phyloP scores from a whole-genome alignment of 1,284 basidiomycete species.

The Crucibulum parvulum region DNA sequence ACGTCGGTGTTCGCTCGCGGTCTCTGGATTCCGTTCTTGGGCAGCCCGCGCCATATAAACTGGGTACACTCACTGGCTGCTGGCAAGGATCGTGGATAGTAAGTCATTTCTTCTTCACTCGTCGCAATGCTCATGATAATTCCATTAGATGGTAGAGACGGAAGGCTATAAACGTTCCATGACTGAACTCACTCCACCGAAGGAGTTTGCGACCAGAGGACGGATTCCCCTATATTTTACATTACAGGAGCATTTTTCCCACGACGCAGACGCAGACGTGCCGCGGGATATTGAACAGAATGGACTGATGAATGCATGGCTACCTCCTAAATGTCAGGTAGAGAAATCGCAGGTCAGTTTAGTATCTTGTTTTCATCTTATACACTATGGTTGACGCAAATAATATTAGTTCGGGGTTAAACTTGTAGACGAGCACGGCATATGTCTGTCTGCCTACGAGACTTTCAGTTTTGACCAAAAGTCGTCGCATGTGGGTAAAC shows the following conservation, averaged over 20 bases:
- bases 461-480: conserved; percentile 29
- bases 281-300: conserved; percentile 26
- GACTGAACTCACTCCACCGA: conserved; percentile 34
- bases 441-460: conserved; percentile 42
- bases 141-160: conserved; percentile 39
- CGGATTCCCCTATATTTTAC: conserved; percentile 51
- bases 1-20: conserved; percentile 16
- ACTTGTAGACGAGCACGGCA: conserved; percentile 39
- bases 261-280: conserved; percentile 23
- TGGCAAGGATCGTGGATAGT: conserved; percentile 58
- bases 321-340: conserved; percentile 45
- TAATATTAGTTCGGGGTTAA: conserved; percentile 48
- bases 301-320: conserved; percentile 48
- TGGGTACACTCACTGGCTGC: conserved; percentile 48
- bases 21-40: conserved; percentile 17
- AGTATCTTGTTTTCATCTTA: neutral
- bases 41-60: conserved; percentile 38
- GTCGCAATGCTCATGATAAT: neutral
- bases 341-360: conserved; percentile 40
- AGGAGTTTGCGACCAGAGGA: conserved; percentile 36
- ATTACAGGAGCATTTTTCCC: conserved; percentile 52
- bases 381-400: neutral
- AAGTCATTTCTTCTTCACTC: conserved; percentile 10
- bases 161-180: conserved; percentile 43
- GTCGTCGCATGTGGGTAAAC: conserved; percentile 13